These are phyloP conservation scores for Wallacemonas collosoma DNA, from an alignment of 208 protist genomes.

Conservation along the genomic window DNA sequence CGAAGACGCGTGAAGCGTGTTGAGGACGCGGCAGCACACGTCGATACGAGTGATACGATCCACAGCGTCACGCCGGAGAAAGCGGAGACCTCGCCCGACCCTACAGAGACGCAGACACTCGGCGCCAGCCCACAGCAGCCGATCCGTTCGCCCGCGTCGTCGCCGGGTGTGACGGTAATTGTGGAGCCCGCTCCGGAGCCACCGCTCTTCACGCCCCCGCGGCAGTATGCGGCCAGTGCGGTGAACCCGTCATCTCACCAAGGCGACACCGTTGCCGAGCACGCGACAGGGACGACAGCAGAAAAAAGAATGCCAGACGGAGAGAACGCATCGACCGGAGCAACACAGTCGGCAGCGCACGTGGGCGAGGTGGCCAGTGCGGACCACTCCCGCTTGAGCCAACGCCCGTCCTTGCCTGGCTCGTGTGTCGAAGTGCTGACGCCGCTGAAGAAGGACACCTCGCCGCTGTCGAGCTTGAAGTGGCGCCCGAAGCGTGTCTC, in stretches of 20 bases:
- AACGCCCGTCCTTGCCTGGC: no score
- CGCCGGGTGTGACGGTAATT: neutral
- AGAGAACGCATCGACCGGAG: neutral
- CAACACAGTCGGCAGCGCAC: neutral
- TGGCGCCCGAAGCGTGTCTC: constrained; percentile 52
- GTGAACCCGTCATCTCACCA: neutral
- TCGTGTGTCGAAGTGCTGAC: constrained; percentile 16
- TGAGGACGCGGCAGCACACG: neutral
- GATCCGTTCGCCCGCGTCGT: neutral
- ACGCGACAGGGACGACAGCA: no score
- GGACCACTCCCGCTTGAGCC: neutral
- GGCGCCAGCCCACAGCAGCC: no score
- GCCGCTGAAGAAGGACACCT: constrained; percentile 12
- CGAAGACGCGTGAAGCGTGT: neutral
- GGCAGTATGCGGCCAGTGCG: neutral
- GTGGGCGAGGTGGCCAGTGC: neutral
- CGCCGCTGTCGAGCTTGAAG: constrained; percentile 16
- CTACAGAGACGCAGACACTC: neutral
- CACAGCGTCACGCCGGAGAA: constrained; percentile 17
- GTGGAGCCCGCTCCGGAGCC: neutral
- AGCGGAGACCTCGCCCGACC: neutral
- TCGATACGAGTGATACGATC: constrained; percentile 10
- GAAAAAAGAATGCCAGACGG: no score
- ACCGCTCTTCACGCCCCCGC: constrained; percentile 5
- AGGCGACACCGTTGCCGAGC: no score